phyloP scores from a whole-genome alignment of 2,329 filamentous ascomycete genomes.

The Neofusicoccum kwambonambiense region DNA sequence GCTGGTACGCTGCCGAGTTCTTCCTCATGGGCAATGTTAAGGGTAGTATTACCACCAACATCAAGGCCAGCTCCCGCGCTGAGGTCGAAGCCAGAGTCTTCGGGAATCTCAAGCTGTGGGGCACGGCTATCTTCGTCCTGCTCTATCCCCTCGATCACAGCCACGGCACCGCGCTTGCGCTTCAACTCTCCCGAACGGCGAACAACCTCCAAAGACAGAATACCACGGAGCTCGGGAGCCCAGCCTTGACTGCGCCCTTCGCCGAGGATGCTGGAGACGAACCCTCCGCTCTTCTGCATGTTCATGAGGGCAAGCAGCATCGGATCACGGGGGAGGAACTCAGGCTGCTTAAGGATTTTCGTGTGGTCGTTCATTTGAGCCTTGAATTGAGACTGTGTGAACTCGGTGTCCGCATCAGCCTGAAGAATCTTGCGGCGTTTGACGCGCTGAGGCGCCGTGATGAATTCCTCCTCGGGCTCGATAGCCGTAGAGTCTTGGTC shows the following conservation, averaged over 20 bases:
- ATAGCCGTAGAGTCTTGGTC: slow-evolving; percentile 31
- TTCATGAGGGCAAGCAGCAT: slow-evolving; percentile 84
- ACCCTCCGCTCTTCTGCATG: slow-evolving; percentile 86
- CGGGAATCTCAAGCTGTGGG: slow-evolving; percentile 61
- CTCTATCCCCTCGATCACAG: slow-evolving; percentile 74
- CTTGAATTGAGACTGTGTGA: slow-evolving; percentile 76
- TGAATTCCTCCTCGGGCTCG: slow-evolving; percentile 54
- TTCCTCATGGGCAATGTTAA: slow-evolving; percentile 24
- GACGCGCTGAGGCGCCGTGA: slow-evolving; percentile 67
- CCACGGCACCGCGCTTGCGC: slow-evolving; percentile 86
- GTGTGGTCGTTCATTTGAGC: slow-evolving; percentile 82
- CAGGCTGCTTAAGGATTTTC: slow-evolving; percentile 78
- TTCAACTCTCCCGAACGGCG: slow-evolving; percentile 78
- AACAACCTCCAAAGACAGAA: slow-evolving; percentile 83
- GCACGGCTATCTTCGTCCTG: slow-evolving; percentile 61
- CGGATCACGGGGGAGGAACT: slow-evolving; percentile 83
- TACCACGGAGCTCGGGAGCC: slow-evolving; percentile 89
- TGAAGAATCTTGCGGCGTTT: slow-evolving; percentile 79
- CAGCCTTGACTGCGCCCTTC: slow-evolving; percentile 75
- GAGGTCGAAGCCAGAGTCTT: slow-evolving; percentile 44
- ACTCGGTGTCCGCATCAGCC: slow-evolving; percentile 77
- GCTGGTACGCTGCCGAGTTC: slow-evolving; percentile 2
- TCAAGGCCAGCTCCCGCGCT: slow-evolving; percentile 36
- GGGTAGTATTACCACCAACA: slow-evolving; percentile 37
- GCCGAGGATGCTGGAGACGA: slow-evolving; percentile 82